Conservation (phyloP, 257 asterid species). For the Gardenia jasminoides region DNA sequence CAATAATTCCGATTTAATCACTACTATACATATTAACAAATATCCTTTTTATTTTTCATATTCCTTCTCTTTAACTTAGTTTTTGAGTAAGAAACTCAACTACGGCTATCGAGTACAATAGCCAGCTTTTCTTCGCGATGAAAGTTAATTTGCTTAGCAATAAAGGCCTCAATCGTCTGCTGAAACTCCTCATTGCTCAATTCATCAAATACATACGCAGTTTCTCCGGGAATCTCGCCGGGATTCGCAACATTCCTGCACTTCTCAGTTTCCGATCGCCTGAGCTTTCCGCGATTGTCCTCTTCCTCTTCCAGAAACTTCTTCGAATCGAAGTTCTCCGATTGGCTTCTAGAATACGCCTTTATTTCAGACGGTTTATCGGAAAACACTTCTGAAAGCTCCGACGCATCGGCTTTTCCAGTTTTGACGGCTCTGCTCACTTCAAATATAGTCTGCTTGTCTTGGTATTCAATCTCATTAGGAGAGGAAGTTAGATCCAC, state of each 20-base stretch:
- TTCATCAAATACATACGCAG: slow-evolving; percentile 38
- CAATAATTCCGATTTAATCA: slow-evolving; percentile 5
- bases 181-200: slow-evolving; percentile 82
- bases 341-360: slow-evolving; percentile 21
- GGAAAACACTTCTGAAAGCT: background rate
- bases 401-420: background rate
- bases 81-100: slow-evolving; percentile 3
- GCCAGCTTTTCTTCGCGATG: slow-evolving; percentile 62
- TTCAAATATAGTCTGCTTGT: slow-evolving; percentile 46
- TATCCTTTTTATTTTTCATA: background rate
- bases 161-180: slow-evolving; percentile 61
- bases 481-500: slow-evolving; percentile 9
- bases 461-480: slow-evolving; percentile 43
- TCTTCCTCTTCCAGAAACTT: slow-evolving; percentile 13
- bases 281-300: slow-evolving; percentile 27
- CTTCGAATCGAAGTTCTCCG: slow-evolving; percentile 31
- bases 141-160: slow-evolving; percentile 74
- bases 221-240: slow-evolving; percentile 31
- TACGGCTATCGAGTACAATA: slow-evolving; percentile 45
- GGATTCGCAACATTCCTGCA: slow-evolving; percentile 31
- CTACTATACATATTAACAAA: slow-evolving; percentile 15
- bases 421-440: slow-evolving; percentile 7
- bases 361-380: slow-evolving; percentile 8
- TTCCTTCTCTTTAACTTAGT: background rate
- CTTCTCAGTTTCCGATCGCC: slow-evolving; percentile 54